These are phyloP conservation scores for Trametes polyzona DNA, from an alignment of 1,284 basidiomycete genomes.

Conservation along the genomic window DNA sequence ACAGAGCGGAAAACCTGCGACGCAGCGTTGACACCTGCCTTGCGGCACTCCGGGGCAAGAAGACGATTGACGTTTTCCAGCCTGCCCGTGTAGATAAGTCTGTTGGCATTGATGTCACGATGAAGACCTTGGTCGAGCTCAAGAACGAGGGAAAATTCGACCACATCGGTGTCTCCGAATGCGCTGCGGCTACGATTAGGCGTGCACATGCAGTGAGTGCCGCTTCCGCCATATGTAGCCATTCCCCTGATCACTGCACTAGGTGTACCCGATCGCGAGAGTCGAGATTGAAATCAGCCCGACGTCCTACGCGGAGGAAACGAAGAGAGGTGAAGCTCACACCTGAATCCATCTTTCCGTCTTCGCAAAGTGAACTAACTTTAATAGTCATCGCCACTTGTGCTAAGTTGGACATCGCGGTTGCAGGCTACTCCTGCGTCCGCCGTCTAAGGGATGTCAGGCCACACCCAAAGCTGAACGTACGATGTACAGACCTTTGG, in stretches of 20 bases:
- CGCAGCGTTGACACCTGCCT: conserved; percentile 39
- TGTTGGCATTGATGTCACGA: conserved; percentile 37
- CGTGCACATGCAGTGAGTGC: conserved; percentile 27
- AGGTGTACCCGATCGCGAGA: conserved; percentile 47
- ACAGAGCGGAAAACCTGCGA: conserved; percentile 44
- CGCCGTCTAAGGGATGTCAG: not conserved
- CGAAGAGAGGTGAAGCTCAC: conserved; percentile 45
- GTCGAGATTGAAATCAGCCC: conserved; percentile 61
- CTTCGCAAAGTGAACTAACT: too few species aligned
- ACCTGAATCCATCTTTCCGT: too few species aligned
- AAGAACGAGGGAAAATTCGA: conserved; percentile 47
- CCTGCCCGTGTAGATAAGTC: conserved; percentile 39
- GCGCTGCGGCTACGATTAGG: conserved; percentile 49
- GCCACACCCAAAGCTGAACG: not conserved
- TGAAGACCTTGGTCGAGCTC: conserved; percentile 33
- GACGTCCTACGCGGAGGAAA: conserved; percentile 53
- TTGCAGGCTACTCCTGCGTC: conserved; percentile 57
- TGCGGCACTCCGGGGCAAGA: conserved; percentile 45
- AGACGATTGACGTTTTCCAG: conserved; percentile 51
- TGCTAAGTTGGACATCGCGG: conserved; percentile 50
- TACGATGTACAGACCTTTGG: conserved; percentile 54
- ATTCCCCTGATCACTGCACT: not conserved
- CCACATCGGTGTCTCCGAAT: conserved; percentile 53
- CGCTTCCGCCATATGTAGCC: too few species aligned
- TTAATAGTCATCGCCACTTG: conserved; percentile 43